Evolutionary conservation across 371 early-diverging fungal genomes (phyloP), one percentile per base, ranked within the genome.

Genomic region (Batkoa obscura): DNA sequence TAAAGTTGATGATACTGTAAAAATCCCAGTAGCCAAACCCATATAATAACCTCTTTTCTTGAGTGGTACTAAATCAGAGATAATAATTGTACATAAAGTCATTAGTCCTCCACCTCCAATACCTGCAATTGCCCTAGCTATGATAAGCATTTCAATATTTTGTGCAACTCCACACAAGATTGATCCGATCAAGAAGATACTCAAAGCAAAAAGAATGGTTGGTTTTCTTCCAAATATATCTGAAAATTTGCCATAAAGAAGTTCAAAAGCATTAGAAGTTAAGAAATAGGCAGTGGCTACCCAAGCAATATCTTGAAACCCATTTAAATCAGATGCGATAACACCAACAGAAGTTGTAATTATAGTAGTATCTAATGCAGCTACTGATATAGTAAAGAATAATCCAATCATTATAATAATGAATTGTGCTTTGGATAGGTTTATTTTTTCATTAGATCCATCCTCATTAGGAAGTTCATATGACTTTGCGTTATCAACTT

Each of bases 321-420:
- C 71, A 30, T 76, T 65, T 55, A 86, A 83, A 23, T 80, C 81
- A 9, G 73, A 73, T 17, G 78, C 79, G 56, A 86, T 84, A 9
- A 63, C 70, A 54, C 81, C 79, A 8, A 84, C 64, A 17, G 85
- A 79, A n/a, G 80, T 82, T 2, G 87, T 81, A 34, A 89, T 74
- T 31, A 86, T 80, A 0, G 86, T 86, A 36, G 74, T 72, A 60
- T 86, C 85, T 36, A 86, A 67, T 31, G 80, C 80, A 6, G 82
- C 79, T 66, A 86, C 74, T 62, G 86, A 84, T 59, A 81, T 72
- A 15, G 73, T 71, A 56, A 81, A 59, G 17, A 72, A 72, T 34
- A 82, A 43, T 62, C 41, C 72, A 71, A 33, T 73, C 48, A 47
- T 47, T 15, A 47, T 15, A 30, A 47, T 15, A 9, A 4, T 12